Evolutionary conservation across 169 alveolate genomes (phyloP), one percentile per base, ranked within the genome.

Genomic region (Eimeria sp.): DNA sequence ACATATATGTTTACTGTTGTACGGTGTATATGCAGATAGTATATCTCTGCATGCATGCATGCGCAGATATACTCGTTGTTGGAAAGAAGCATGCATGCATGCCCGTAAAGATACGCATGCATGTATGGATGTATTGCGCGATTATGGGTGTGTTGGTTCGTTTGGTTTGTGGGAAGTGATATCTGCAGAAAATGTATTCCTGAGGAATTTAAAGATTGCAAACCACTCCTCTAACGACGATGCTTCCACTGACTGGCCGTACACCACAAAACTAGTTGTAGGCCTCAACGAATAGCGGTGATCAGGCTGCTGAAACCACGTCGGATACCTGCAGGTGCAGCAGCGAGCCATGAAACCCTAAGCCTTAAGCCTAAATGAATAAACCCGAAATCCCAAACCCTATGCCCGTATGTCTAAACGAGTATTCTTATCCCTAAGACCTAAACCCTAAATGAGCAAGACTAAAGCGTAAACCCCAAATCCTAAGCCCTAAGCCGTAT

Each of bases 281-380:
- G 95, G 95, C 25, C 43, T 63, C 95, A 72, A 34, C 25, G 57
- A 89, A 67, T 89, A 89, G 16, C 95, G 67, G n/a, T 47, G 70
- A 58, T 89, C 95, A 5, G 75, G 61, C 75, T 70, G 58, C 61
- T 75, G 95, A 70, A 89, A 89, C 95, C 95, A 89, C 1, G 95
- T 49, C 45, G 95, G 95, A 34, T 89, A 89, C 75, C 95, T 89
- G 88, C n/a, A 18, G 58, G n/a, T 65, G n/a, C 45, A 72, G 11
- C 25, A 13, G 6, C 45, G 9, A 72, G 22, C 43, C 82, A 10
- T 3, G n/a, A 27, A n/a, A 70, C 40, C 40, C 40, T 70, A 70
- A 70, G 30, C 80, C 40, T 1, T 27, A 70, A 70, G 27, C 47
- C 80, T 7, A 11, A 70, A 10, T 14, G 9, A 1, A 1, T 61